These are phyloP conservation scores for Chytridium lagenaria DNA, from an alignment of 371 early-diverging fungal genomes.

Conservation along the genomic window DNA sequence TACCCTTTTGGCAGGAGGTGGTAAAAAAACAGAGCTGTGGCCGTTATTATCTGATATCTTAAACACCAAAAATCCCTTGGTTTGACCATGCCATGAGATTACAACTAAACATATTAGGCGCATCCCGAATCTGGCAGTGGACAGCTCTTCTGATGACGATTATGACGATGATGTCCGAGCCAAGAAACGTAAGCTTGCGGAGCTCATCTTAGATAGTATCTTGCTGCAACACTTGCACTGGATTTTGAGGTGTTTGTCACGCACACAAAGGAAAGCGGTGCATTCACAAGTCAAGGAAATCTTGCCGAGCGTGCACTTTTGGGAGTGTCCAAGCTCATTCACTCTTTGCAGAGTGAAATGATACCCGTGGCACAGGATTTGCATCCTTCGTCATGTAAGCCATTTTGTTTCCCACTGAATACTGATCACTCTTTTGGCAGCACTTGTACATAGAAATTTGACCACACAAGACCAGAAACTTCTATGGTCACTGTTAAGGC, in stretches of 20 bases:
- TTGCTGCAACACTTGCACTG: slow-evolving; percentile 46
- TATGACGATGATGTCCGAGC: slow-evolving; percentile 34
- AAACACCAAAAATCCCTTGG: slow-evolving; percentile 37
- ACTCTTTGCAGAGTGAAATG: neutral
- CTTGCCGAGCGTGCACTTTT: neutral
- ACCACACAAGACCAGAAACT: neutral
- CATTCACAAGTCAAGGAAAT: neutral
- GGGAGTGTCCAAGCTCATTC: neutral
- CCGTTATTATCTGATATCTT: slow-evolving; percentile 46
- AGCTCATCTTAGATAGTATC: slow-evolving; percentile 35
- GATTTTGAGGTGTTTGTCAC: slow-evolving; percentile 50
- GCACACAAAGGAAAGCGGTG: slow-evolving; percentile 43
- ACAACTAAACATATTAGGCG: too few relatives aligned
- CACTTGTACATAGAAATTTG: slow-evolving; percentile 5
- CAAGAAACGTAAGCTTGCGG: slow-evolving; percentile 31
- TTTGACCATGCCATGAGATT: slow-evolving; percentile 25
- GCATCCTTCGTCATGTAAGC: neutral
- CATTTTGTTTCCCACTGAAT: neutral
- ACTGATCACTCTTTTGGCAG: neutral
- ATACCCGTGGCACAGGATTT: neutral
- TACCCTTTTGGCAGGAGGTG: slow-evolving; percentile 47
- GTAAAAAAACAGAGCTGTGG: slow-evolving; percentile 39
- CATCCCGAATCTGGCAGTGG: slow-evolving; percentile 45
- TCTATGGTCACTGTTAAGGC: slow-evolving; percentile 4
- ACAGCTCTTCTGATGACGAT: slow-evolving; percentile 24